Percentiles rank a stretch among this genome's conserved stretches.
phyloP scores from a whole-genome alignment of 257 asterid species.

The Phtheirospermum japonicum region DNA sequence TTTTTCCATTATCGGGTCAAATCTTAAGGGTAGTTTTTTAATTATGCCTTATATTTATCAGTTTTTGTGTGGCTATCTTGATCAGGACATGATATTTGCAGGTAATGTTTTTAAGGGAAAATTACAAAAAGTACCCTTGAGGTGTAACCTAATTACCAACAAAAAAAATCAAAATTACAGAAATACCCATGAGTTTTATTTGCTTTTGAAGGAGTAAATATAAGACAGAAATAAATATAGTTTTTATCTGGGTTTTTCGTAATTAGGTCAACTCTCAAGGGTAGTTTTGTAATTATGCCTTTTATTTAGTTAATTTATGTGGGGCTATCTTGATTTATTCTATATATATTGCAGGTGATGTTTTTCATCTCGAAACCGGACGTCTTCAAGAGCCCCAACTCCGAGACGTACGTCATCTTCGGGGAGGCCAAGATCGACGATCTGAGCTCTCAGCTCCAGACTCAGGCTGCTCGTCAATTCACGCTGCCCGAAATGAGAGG shows the following conservation, averaged over 20 bases:
- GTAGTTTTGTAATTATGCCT: not conserved
- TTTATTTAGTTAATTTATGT: not conserved
- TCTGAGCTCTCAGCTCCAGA: constrained; percentile 88
- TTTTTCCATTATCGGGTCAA: too few relatives aligned
- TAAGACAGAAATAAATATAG: too few relatives aligned
- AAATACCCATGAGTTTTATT: too few relatives aligned
- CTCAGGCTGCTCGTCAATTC: constrained; percentile 91
- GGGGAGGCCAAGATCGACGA: constrained; percentile 96
- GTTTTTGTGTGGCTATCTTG: not conserved
- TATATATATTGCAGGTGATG: constrained; percentile 43
- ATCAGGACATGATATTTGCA: constrained; percentile 35
- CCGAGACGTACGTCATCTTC: constrained; percentile 75
- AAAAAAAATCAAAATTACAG: too few relatives aligned
- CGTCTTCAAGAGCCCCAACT: constrained; percentile 87
- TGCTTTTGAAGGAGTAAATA: too few relatives aligned
- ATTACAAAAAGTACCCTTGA: too few relatives aligned
- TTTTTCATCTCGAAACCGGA: constrained; percentile 88
- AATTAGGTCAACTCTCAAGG: too few relatives aligned
- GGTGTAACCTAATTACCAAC: too few relatives aligned
- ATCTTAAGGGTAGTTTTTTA: not conserved
- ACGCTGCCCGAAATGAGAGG: constrained; percentile 76
- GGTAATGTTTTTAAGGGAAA: constrained; percentile 69
- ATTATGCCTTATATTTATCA: not conserved
- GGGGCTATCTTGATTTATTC: not conserved
- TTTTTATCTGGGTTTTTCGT: too few relatives aligned